These are phyloP conservation scores for Podospora australis DNA, from an alignment of 495 filamentous ascomycete species.

Conservation along the genomic window DNA sequence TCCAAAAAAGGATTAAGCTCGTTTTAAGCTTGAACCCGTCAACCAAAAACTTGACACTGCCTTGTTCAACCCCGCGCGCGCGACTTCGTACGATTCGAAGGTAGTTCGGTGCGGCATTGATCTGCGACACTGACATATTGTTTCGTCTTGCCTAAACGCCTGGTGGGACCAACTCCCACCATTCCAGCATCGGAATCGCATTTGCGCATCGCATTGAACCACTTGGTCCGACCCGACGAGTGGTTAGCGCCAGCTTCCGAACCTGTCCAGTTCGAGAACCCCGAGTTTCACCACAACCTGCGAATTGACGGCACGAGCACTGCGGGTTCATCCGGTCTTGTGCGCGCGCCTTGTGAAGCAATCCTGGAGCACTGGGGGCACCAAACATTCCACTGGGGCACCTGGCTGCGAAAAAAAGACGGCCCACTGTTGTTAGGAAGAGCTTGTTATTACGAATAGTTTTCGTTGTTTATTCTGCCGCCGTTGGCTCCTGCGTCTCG, in stretches of 20 bases:
- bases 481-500: neutral
- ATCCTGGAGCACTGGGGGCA: neutral
- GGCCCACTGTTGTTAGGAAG: neutral
- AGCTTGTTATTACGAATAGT: neutral
- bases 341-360: constrained; percentile 1
- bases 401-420: neutral
- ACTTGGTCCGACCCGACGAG: too few relatives aligned
- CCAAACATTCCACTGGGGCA: neutral
- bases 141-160: too few relatives aligned
- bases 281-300: constrained; percentile 4
- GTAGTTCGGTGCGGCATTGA: neutral
- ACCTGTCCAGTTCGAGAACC: neutral
- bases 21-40: too few relatives aligned
- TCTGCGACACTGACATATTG: neutral
- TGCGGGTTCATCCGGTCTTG: neutral
- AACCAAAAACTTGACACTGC: neutral
- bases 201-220: too few relatives aligned
- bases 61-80: neutral
- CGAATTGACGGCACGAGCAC: constrained; percentile 8
- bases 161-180: too few relatives aligned
- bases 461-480: neutral
- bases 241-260: neutral
- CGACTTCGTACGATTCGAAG: neutral
- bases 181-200: too few relatives aligned
- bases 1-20: constrained; percentile 3